A percentile compares a stretch with the other conserved stretches of the same genome.
These are phyloP conservation scores for Enteropsectra breve DNA, from an alignment of 371 early-diverging fungal genomes.

Conservation along the genomic window DNA sequence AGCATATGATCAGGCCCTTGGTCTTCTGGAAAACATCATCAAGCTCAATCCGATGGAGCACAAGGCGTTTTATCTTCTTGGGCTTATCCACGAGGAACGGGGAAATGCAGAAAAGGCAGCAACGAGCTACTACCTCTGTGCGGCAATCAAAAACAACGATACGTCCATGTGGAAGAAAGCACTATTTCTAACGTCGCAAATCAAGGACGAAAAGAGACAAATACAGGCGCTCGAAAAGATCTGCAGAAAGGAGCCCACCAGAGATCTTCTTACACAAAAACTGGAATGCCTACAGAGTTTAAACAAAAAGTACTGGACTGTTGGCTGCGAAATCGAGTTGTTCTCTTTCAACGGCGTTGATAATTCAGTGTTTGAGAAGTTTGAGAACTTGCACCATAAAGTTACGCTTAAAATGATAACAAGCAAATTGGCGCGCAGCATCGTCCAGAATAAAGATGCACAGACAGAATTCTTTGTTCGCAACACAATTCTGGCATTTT, in stretches of 20 bases:
- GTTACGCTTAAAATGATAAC: constrained; percentile 18
- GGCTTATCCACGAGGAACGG: constrained; percentile 74
- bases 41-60: constrained; percentile 39
- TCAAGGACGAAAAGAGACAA: constrained; percentile 46
- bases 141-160: constrained; percentile 67
- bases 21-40: constrained; percentile 45
- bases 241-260: constrained; percentile 33
- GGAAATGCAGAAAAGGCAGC: constrained; percentile 68
- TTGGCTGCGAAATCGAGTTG: constrained; percentile 45
- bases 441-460: constrained; percentile 11
- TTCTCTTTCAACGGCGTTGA: constrained; percentile 47
- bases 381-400: constrained; percentile 36
- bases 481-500: constrained; percentile 27
- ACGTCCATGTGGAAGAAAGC: constrained; percentile 71
- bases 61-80: constrained; percentile 63
- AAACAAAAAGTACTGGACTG: constrained; percentile 35
- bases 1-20: constrained; percentile 30
- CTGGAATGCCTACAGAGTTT: constrained; percentile 17
- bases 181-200: constrained; percentile 28
- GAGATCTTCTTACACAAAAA: constrained; percentile 44
- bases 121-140: constrained; percentile 72
- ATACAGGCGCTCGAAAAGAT: constrained; percentile 53
- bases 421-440: constrained; percentile 24
- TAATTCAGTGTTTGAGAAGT: constrained; percentile 46
- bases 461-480: constrained; percentile 35